Percentiles rank a stretch among this genome's conserved stretches.
These are phyloP conservation scores for Paramecium primaurelia DNA, from an alignment of 73 alveolate species.

Conservation along the genomic window DNA sequence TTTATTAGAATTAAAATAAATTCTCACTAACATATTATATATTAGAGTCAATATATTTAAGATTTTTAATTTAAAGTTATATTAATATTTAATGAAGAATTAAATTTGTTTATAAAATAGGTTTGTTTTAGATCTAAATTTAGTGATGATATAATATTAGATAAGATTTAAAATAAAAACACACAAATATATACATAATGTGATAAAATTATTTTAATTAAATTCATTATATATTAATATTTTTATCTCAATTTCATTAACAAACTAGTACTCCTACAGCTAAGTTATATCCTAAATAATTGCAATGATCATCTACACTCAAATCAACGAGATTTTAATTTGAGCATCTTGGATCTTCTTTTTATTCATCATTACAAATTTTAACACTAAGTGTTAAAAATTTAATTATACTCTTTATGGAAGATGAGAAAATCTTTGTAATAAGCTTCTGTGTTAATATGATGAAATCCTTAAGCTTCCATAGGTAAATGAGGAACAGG, in stretches of 20 bases:
- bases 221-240: no score
- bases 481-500: constrained; percentile 53
- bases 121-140: no score
- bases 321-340: neutral
- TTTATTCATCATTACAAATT: neutral
- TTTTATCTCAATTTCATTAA: neutral
- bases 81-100: no score
- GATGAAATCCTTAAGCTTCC: constrained; percentile 35
- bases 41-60: no score
- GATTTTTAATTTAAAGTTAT: no score
- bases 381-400: neutral
- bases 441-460: constrained; percentile 31
- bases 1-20: no score
- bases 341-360: constrained; percentile 29
- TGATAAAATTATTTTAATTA: no score
- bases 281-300: neutral
- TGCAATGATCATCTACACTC: neutral
- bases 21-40: no score
- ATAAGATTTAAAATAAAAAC: no score
- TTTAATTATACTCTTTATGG: neutral
- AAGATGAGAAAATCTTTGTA: neutral
- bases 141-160: no score
- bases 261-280: neutral
- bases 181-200: no score
- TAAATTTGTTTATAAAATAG: no score